These are phyloP conservation scores for Ricinus communis DNA, from an alignment of 345 rosid species.

Conservation along the genomic window DNA sequence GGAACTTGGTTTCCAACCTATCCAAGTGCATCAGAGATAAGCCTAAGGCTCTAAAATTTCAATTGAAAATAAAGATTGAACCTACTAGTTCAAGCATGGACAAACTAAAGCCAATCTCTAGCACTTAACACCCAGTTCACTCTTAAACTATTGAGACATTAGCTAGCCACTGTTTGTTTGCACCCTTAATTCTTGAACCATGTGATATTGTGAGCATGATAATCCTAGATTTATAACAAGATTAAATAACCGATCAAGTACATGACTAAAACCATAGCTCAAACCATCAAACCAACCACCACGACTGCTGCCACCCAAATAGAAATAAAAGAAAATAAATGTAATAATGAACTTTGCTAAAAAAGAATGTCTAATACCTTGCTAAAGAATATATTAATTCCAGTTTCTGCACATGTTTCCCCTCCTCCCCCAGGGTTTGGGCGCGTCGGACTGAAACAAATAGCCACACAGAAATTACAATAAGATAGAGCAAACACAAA, in stretches of 20 bases:
- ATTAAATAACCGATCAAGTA: background rate
- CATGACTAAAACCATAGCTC: background rate
- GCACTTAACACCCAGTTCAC: background rate
- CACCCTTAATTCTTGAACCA: background rate
- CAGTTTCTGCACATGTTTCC: conserved; percentile 98
- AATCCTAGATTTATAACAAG: background rate
- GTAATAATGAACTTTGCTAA: too few relatives aligned
- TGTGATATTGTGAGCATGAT: background rate
- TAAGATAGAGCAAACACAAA: background rate
- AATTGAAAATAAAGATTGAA: background rate
- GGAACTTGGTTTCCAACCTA: background rate
- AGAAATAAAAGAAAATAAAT: too few relatives aligned
- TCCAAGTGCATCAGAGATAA: background rate
- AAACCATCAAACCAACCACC: background rate
- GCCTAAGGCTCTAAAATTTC: background rate
- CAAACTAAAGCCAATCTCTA: background rate
- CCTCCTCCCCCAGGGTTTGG: conserved; percentile 96
- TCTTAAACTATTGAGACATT: background rate
- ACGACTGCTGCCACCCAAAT: background rate
- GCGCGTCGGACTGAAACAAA: conserved; percentile 72
- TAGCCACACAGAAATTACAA: conserved; percentile 9
- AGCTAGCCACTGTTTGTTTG: background rate
- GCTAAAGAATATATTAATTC: conserved; percentile 75
- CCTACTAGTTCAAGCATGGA: background rate
- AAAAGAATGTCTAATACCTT: conserved; percentile 63